These are phyloP conservation scores for Aspergillus floridensis DNA, from an alignment of 2,329 filamentous ascomycete species.

Conservation along the genomic window DNA sequence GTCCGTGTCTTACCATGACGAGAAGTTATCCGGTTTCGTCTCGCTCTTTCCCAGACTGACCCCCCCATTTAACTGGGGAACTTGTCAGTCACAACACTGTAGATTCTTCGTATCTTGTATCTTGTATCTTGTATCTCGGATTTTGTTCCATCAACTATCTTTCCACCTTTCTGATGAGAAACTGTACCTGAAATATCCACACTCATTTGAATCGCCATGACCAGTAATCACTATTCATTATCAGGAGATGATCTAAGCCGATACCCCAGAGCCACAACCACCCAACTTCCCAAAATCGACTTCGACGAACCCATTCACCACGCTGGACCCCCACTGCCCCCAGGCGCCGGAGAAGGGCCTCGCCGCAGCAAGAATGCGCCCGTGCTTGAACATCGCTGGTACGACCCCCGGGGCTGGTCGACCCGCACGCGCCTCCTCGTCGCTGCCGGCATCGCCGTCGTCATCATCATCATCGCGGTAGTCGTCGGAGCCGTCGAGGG, in stretches of 20 bases:
- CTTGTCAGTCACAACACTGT: background rate
- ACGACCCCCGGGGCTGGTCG: slow-evolving; percentile 1
- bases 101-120: background rate
- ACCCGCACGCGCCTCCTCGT: background rate
- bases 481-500: slow-evolving; percentile 1
- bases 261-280: background rate
- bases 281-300: background rate
- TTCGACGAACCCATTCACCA: background rate
- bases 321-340: background rate
- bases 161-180: too few species aligned
- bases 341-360: background rate
- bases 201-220: background rate
- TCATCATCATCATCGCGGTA: slow-evolving; percentile 1
- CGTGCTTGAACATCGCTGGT: background rate
- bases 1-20: background rate
- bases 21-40: background rate
- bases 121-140: background rate
- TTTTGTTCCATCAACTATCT: background rate
- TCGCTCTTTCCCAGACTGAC: background rate
- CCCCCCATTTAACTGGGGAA: background rate
- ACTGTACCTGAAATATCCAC: background rate
- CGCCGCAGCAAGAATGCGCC: background rate
- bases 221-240: background rate
- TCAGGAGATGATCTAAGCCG: background rate
- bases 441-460: background rate